A percentile compares a stretch with the other conserved stretches of the same genome.
Evolutionary conservation across 805 yeast genomes (phyloP).

Genomic region (Helenozyma rhizophorensis): DNA sequence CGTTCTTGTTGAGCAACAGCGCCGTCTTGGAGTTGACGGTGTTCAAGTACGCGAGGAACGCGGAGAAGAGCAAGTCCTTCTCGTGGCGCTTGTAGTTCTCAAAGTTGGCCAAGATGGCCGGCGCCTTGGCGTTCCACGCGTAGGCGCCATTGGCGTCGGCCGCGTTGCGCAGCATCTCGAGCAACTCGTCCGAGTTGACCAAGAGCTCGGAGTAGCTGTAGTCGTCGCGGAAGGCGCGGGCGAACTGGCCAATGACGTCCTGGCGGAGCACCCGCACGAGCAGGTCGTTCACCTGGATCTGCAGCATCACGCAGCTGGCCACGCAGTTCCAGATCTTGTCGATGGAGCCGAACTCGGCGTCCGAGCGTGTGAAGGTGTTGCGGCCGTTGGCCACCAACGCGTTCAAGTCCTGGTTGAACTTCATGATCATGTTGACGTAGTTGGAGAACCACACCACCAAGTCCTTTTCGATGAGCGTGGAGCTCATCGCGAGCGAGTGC

Average conservation of each 20-base stretch:
- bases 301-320: conserved; percentile 47
- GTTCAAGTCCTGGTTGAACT: conserved; percentile 20
- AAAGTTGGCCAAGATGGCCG: conserved; percentile 68
- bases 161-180: conserved; percentile 31
- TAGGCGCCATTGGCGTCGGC: conserved; percentile 36
- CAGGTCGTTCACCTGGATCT: conserved; percentile 45
- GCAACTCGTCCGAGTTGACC: conserved; percentile 41
- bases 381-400: conserved; percentile 19
- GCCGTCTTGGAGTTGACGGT: conserved; percentile 22
- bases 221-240: conserved; percentile 50
- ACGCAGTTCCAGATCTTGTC: conserved; percentile 44
- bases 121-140: conserved; percentile 76
- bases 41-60: conserved; percentile 57
- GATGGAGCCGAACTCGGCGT: conserved; percentile 36
- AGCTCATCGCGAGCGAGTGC: conserved; percentile 27
- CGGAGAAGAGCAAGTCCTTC: conserved; percentile 57
- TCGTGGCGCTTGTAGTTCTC: conserved; percentile 63
- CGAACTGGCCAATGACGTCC: conserved; percentile 54
- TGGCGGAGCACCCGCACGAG: conserved; percentile 43
- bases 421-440: conserved; percentile 16
- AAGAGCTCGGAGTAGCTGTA: conserved; percentile 53
- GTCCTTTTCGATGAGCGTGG: conserved; percentile 24
- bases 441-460: conserved; percentile 32
- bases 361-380: conserved; percentile 14
- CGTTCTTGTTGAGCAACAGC: conserved; percentile 39